Conservation (phyloP, 768 basidiomycete genomes). For the Pholiota molesta region DNA sequence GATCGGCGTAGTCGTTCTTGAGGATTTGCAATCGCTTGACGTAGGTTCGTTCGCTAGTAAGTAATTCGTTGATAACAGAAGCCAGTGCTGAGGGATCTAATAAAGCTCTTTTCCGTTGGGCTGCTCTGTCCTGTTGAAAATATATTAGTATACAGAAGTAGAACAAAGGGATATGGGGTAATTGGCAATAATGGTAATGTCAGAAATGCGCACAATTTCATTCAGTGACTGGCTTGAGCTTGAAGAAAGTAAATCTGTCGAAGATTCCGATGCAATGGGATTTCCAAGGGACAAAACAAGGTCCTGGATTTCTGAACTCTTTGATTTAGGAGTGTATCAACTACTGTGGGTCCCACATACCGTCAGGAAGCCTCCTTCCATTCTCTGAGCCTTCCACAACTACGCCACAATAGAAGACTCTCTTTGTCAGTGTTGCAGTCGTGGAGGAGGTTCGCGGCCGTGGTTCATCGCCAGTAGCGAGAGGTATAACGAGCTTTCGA, state of each 20-base stretch:
- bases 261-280: constrained; percentile 55
- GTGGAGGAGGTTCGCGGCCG: constrained; percentile 45
- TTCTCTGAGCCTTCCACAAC: constrained; percentile 84
- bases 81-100: constrained; percentile 68
- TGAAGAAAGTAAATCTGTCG: constrained; percentile 49
- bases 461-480: constrained; percentile 69
- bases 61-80: constrained; percentile 83
- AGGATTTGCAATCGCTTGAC: constrained; percentile 81
- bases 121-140: constrained; percentile 36
- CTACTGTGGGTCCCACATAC: constrained; percentile 35
- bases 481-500: constrained; percentile 66
- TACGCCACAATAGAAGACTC: constrained; percentile 89
- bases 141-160: neutral
- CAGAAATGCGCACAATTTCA: constrained; percentile 43
- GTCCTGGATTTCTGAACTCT: constrained; percentile 69
- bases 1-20: constrained; percentile 90
- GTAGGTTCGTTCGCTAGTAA: constrained; percentile 89
- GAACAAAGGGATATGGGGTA: neutral
- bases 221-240: constrained; percentile 38
- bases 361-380: constrained; percentile 68
- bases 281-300: constrained; percentile 79
- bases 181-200: neutral
- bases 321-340: constrained; percentile 13
- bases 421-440: constrained; percentile 57
- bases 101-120: constrained; percentile 59